These are phyloP conservation scores for Colletotrichum sp. DNA, from an alignment of 2,329 filamentous ascomycete species.

Conservation along the genomic window DNA sequence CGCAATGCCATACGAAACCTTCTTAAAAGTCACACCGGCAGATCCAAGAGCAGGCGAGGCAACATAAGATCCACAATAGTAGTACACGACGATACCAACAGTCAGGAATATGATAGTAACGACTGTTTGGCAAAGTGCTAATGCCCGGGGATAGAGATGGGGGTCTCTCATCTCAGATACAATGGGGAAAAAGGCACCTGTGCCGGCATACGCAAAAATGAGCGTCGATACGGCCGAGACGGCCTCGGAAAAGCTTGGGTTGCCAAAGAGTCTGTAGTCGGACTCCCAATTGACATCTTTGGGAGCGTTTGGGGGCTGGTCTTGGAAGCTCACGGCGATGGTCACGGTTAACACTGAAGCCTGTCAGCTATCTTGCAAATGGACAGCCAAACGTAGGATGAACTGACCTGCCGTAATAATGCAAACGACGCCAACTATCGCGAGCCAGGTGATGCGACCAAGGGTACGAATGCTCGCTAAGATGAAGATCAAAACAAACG, in stretches of 20 bases:
- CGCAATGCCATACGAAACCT: conserved; percentile 44
- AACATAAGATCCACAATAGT: conserved; percentile 49
- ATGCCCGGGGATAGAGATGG: conserved; percentile 27
- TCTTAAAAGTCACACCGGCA: conserved; percentile 45
- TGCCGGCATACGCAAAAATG: conserved; percentile 43
- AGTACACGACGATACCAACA: conserved; percentile 46
- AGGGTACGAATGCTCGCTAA: conserved; percentile 36
- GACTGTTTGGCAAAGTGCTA: conserved; percentile 28
- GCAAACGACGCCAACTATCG: conserved; percentile 29
- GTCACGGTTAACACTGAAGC: conserved; percentile 29
- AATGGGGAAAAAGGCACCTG: conserved; percentile 37
- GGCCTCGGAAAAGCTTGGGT: conserved; percentile 32
- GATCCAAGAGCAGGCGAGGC: conserved; percentile 51
- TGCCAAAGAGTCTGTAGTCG: conserved; percentile 32
- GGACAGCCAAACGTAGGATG: background rate
- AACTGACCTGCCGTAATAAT: conserved; percentile 21
- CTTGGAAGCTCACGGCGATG: conserved; percentile 32
- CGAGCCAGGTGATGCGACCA: conserved; percentile 34
- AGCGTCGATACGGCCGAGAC: conserved; percentile 34
- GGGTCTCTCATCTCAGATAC: conserved; percentile 38
- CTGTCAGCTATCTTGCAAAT: background rate
- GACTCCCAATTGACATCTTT: conserved; percentile 24
- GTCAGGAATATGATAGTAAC: conserved; percentile 36
- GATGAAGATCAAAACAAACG: conserved; percentile 29
- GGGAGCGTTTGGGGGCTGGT: conserved; percentile 28